These are phyloP conservation scores for Saccharomycopsis babjevae DNA, from an alignment of 805 yeast species.

Conservation along the genomic window DNA sequence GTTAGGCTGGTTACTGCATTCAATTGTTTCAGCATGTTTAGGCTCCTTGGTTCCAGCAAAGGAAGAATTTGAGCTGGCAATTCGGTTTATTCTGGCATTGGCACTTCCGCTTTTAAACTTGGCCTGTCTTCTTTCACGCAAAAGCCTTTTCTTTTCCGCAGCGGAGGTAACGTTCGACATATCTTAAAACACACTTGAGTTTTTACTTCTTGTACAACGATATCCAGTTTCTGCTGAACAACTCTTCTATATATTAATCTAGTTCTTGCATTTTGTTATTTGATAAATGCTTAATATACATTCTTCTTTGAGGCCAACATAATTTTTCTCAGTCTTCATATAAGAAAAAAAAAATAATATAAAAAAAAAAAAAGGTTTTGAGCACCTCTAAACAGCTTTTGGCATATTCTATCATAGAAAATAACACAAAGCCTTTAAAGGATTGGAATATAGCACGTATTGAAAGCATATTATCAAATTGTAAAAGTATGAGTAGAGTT, in stretches of 20 bases:
- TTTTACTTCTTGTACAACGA: no score
- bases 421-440: not conserved
- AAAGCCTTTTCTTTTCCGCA: slow-evolving; percentile 16
- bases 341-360: no score
- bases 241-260: no score
- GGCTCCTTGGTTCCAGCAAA: slow-evolving; percentile 4
- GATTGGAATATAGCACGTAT: not conserved
- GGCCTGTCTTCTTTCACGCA: slow-evolving; percentile 19
- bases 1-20: not conserved
- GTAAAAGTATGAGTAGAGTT: no score
- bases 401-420: not conserved
- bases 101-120: slow-evolving; percentile 11
- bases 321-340: no score
- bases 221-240: no score
- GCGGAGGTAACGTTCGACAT: slow-evolving; percentile 1
- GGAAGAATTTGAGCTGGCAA: slow-evolving; percentile 17
- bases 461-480: no score
- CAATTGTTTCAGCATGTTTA: not conserved
- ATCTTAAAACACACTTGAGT: no score
- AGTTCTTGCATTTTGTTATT: no score
- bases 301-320: no score
- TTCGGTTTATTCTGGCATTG: slow-evolving; percentile 11
- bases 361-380: not conserved
- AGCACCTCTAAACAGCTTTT: not conserved
- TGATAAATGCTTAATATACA: no score